A percentile compares a stretch with the other conserved stretches of the same genome.
phyloP scores from a whole-genome alignment of 2,329 filamentous ascomycete species.

The Monosporascus sp. region DNA sequence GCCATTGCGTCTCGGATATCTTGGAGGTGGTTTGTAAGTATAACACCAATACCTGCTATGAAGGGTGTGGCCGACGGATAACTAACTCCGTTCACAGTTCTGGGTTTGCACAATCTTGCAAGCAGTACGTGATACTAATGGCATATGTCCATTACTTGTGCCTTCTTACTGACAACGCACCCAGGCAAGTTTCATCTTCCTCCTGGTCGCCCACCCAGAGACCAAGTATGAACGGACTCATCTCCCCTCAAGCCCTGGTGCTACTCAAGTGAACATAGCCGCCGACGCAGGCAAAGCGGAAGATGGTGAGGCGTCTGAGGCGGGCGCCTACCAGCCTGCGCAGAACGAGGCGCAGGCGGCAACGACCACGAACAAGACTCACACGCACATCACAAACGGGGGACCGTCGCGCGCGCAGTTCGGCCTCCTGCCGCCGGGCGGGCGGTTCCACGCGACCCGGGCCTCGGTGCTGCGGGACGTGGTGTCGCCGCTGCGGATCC shows the following conservation, averaged over 20 bases:
- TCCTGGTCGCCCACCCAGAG: slow-evolving; percentile 22
- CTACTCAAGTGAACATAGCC: neutral
- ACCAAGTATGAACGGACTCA: slow-evolving; percentile 23
- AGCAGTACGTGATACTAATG: slow-evolving; percentile 8
- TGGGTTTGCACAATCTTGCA: slow-evolving; percentile 28
- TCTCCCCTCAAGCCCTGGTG: neutral
- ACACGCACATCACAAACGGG: slow-evolving; percentile 9
- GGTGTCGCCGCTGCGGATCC: slow-evolving; percentile 19
- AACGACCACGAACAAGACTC: neutral
- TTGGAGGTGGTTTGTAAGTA: slow-evolving; percentile 28
- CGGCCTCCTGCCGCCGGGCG: slow-evolving; percentile 15
- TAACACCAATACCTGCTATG: neutral
- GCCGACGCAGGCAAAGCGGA: slow-evolving; percentile 3
- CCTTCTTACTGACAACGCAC: slow-evolving; percentile 1
- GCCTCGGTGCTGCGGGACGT: slow-evolving; percentile 19
- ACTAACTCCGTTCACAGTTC: slow-evolving; percentile 12
- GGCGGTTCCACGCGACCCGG: slow-evolving; percentile 15
- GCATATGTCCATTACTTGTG: neutral
- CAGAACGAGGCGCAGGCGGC: neutral
- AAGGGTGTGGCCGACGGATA: neutral
- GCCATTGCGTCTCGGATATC: slow-evolving; percentile 22
- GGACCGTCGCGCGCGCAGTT: slow-evolving; percentile 19
- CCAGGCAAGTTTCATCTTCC: slow-evolving; percentile 20
- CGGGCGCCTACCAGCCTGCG: slow-evolving; percentile 1
- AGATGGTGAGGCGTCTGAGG: neutral